phyloP scores from a whole-genome alignment of 2,329 filamentous ascomycete genomes.

The Chaetomium sp. region DNA sequence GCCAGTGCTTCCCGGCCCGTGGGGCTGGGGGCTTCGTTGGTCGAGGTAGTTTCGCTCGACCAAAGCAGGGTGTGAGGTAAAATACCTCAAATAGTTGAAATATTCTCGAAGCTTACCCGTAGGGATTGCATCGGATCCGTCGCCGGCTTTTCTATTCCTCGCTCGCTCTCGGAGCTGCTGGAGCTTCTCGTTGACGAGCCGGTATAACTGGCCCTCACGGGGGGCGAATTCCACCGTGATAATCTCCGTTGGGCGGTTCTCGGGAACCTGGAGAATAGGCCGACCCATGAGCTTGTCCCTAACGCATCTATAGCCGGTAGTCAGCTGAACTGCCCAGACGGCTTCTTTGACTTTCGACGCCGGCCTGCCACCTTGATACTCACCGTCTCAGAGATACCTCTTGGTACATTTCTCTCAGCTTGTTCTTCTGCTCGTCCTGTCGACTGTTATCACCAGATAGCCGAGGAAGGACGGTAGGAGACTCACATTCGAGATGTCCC shows the following conservation, averaged over 20 bases:
- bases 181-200: neutral
- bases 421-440: conserved; percentile 7
- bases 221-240: neutral
- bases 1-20: neutral
- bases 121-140: neutral
- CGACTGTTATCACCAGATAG: neutral
- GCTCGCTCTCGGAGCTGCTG: neutral
- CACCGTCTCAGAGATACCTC: conserved; percentile 12
- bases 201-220: neutral
- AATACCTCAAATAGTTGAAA: conserved; percentile 1
- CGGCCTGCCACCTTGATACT: neutral
- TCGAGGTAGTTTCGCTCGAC: neutral
- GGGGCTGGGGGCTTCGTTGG: neutral
- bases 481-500: neutral
- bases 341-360: neutral
- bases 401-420: neutral
- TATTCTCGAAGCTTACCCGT: neutral
- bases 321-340: neutral
- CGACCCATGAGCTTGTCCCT: conserved; percentile 24
- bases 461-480: neutral
- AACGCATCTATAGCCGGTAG: neutral
- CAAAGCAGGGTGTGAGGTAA: conserved; percentile 16
- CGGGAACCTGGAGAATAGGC: conserved; percentile 22
- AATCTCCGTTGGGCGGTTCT: neutral
- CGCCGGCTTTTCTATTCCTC: neutral